Evolutionary conservation across 1,284 basidiomycete species (phyloP).

Genomic region (Ganoderma boninense): DNA sequence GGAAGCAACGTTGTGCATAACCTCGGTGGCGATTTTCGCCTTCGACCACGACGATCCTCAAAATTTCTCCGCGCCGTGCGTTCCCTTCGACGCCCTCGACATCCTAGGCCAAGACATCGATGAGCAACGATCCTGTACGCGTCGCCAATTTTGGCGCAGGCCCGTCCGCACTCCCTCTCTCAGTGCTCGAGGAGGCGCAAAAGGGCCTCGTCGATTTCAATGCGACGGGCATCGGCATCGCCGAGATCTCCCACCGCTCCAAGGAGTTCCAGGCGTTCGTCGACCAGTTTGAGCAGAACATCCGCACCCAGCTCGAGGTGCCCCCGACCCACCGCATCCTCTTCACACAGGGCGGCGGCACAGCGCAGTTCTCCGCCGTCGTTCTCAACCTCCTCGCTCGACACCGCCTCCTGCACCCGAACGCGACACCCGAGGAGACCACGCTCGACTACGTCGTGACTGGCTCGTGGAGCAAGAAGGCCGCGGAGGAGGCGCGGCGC

Average conservation of each 20-base stretch:
- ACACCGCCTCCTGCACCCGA: constrained; percentile 74
- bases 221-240: constrained; percentile 90
- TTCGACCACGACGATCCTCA: constrained; percentile 7
- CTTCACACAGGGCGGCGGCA: constrained; percentile 93
- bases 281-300: constrained; percentile 70
- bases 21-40: background rate
- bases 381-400: constrained; percentile 89
- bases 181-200: constrained; percentile 83
- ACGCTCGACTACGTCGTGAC: constrained; percentile 90
- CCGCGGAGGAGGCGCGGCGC: constrained; percentile 81
- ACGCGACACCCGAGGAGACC: constrained; percentile 60
- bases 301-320: constrained; percentile 80
- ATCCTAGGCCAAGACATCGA: constrained; percentile 4
- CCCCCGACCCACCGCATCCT: constrained; percentile 88
- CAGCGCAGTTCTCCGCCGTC: constrained; percentile 89
- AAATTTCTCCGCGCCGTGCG: background rate
- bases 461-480: constrained; percentile 92
- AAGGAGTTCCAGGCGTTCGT: constrained; percentile 85
- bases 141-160: constrained; percentile 93
- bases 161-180: constrained; percentile 86
- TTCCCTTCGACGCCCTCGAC: background rate
- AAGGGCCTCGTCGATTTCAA: constrained; percentile 87
- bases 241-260: constrained; percentile 93
- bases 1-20: background rate
- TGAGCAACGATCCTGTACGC: constrained; percentile 46